Percentiles rank a stretch among this genome's conserved stretches.
Conservation (phyloP, 83 land plant genomes). For the Diphasiastrum complanatum region DNA sequence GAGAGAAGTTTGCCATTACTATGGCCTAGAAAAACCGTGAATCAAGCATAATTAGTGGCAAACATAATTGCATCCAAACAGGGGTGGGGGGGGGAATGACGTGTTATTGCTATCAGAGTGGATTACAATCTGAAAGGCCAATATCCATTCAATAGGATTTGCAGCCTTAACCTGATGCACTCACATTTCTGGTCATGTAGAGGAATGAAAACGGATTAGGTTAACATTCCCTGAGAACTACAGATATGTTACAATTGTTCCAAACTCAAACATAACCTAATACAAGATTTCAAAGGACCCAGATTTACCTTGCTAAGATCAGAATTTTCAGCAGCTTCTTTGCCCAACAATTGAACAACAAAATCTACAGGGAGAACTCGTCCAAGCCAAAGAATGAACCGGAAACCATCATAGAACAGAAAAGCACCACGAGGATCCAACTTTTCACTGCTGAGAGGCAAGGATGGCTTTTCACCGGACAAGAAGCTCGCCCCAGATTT, state of each 20-base stretch:
- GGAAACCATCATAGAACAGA: conserved; percentile 66
- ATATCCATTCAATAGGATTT: no score
- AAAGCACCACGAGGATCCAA: conserved; percentile 82
- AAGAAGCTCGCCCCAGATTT: conserved; percentile 26
- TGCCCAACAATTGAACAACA: conserved; percentile 51
- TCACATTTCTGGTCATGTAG: no score
- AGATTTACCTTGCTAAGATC: conserved; percentile 63
- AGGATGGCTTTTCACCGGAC: conserved; percentile 23
- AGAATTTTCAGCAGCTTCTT: conserved; percentile 43
- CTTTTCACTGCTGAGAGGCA: conserved; percentile 52
- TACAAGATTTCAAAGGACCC: not conserved
- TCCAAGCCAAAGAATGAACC: conserved; percentile 81
- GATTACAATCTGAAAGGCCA: no score
- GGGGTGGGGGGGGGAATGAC: no score
- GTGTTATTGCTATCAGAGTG: no score
- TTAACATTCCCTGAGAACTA: not conserved
- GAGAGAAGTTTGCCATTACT: no score
- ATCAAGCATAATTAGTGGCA: no score
- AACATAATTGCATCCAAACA: no score
- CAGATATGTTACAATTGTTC: not conserved
- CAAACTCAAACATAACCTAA: not conserved
- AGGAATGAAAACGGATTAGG: no score
- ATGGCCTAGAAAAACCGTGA: no score
- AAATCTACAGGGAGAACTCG: conserved; percentile 56
- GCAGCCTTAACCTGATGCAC: no score